These are phyloP conservation scores for Trichosporon inkin DNA, from an alignment of 1,284 basidiomycete species.

Conservation along the genomic window DNA sequence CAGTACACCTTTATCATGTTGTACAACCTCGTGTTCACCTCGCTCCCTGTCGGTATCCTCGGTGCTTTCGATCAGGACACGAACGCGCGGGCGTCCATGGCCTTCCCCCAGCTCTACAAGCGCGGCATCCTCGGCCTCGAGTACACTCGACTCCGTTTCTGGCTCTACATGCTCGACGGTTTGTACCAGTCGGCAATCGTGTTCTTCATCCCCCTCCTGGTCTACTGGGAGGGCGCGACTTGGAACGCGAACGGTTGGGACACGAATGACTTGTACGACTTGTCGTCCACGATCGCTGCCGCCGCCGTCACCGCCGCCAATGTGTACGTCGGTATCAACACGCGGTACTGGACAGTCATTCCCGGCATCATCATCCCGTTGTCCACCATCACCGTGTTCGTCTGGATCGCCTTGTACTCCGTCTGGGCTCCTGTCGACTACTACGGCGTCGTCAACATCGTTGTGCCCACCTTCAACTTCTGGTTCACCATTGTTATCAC, in stretches of 20 bases:
- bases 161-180: constrained; percentile 91
- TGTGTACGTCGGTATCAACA: constrained; percentile 80
- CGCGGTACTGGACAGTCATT: constrained; percentile 83
- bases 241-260: constrained; percentile 69
- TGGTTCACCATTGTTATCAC: constrained; percentile 73
- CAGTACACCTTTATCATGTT: constrained; percentile 90
- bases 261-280: constrained; percentile 75
- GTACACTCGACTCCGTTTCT: constrained; percentile 88
- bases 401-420: constrained; percentile 84
- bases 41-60: constrained; percentile 81
- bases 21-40: constrained; percentile 91
- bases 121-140: constrained; percentile 88
- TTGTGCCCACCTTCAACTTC: constrained; percentile 74
- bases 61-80: constrained; percentile 96
- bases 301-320: constrained; percentile 85
- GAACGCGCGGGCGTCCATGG: constrained; percentile 80
- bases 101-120: constrained; percentile 89
- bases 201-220: constrained; percentile 82
- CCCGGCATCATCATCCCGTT: constrained; percentile 74
- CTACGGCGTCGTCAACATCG: constrained; percentile 64
- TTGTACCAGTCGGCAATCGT: constrained; percentile 86
- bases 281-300: constrained; percentile 87
- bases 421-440: constrained; percentile 67
- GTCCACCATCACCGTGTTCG: constrained; percentile 70
- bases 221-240: constrained; percentile 61